Evolutionary conservation across 371 early-diverging fungal species (phyloP).

Genomic region (Haplosporangium sp.): DNA sequence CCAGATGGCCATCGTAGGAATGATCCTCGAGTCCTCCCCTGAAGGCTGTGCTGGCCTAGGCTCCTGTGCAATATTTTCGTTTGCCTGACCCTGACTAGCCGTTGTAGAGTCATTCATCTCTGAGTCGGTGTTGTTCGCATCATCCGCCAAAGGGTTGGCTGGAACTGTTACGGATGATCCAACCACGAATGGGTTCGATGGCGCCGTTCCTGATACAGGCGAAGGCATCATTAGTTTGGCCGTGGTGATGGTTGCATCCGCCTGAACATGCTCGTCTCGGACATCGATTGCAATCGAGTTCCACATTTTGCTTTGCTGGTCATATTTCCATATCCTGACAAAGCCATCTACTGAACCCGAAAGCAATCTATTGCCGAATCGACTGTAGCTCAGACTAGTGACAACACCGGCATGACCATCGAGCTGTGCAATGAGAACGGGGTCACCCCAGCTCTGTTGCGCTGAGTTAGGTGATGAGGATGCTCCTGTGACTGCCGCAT

Average conservation of each 20-base stretch:
- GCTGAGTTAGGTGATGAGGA: conserved; percentile 57
- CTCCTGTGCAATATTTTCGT: conserved; percentile 5
- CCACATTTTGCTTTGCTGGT: conserved; percentile 56
- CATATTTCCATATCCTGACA: conserved; percentile 66
- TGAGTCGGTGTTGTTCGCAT: conserved; percentile 34
- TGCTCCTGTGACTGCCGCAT: conserved; percentile 44
- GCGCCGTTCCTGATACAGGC: conserved; percentile 14
- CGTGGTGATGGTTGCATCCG: conserved; percentile 48
- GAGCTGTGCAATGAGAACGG: conserved; percentile 72
- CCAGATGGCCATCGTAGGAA: conserved; percentile 61
- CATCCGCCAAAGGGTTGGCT: conserved; percentile 8
- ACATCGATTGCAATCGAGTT: conserved; percentile 50
- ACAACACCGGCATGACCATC: conserved; percentile 81
- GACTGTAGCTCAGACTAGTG: conserved; percentile 82
- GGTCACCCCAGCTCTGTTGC: conserved; percentile 60
- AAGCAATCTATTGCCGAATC: conserved; percentile 75
- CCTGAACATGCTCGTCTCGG: conserved; percentile 43
- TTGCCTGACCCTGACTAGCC: conserved; percentile 9
- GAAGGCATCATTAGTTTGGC: conserved; percentile 47
- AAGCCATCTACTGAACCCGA: conserved; percentile 78
- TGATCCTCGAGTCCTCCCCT: conserved; percentile 38
- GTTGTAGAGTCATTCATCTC: conserved; percentile 32
- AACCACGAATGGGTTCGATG: conserved; percentile 20
- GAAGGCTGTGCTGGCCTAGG: conserved; percentile 4
- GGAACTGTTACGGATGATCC: neutral